Evolutionary conservation across 345 rosid species (phyloP).

Genomic region (Kernera saxatilis): DNA sequence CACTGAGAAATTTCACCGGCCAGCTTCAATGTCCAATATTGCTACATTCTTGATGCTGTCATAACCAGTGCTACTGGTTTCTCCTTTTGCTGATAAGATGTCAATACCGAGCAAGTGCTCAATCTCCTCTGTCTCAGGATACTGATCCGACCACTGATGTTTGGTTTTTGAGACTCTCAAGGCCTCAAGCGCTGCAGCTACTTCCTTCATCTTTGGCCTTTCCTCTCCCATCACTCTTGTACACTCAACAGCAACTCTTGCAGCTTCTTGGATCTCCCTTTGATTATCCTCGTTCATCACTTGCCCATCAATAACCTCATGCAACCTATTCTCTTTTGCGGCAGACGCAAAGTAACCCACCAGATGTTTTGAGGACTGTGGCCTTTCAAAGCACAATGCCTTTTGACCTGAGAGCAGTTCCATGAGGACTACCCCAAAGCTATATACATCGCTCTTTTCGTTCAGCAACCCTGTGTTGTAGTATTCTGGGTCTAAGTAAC

Average conservation of each 20-base stretch:
- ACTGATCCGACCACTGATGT: not conserved
- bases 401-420: slow-evolving; percentile 30
- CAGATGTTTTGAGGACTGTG: slow-evolving; percentile 17
- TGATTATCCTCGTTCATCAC: not conserved
- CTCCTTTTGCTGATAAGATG: not conserved
- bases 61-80: not conserved
- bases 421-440: slow-evolving; percentile 40
- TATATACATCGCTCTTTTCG: slow-evolving; percentile 47
- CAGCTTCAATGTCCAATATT: not conserved
- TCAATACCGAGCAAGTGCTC: slow-evolving; percentile 9
- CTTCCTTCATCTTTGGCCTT: slow-evolving; percentile 37
- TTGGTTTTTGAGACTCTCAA: not conserved
- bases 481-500: slow-evolving; percentile 41
- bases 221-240: not conserved
- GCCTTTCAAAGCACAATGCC: slow-evolving; percentile 15
- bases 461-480: slow-evolving; percentile 10
- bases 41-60: slow-evolving; percentile 5
- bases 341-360: slow-evolving; percentile 26
- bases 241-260: slow-evolving; percentile 26
- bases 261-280: slow-evolving; percentile 15
- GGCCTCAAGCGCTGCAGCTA: slow-evolving; percentile 29
- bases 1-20: not conserved
- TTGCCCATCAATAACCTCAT: slow-evolving; percentile 12
- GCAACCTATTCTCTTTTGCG: not conserved
- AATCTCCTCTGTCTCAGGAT: not conserved